A percentile compares a stretch with the other conserved stretches of the same genome.
Evolutionary conservation across 1,284 basidiomycete species (phyloP).

Genomic region (Amylostereum chailletii): DNA sequence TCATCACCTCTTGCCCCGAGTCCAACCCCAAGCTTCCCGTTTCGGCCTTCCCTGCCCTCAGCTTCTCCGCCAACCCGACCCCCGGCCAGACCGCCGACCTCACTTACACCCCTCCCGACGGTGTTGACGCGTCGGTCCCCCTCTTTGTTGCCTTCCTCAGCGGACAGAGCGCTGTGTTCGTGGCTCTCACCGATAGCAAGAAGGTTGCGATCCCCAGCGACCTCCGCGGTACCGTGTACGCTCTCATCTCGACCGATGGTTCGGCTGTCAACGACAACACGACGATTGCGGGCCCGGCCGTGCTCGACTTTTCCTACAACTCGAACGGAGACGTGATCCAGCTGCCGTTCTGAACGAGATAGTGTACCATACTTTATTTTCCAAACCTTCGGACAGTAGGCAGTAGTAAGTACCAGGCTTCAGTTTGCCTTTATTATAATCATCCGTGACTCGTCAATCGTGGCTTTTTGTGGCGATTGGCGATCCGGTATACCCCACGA

Average conservation of each 20-base stretch:
- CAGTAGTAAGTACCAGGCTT: no score
- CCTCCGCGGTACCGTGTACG: slow-evolving; percentile 24
- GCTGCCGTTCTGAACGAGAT: background rate
- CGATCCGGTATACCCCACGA: no score
- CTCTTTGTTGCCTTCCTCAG: slow-evolving; percentile 31
- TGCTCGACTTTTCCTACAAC: slow-evolving; percentile 19
- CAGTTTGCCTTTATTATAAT: no score
- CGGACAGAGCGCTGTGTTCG: slow-evolving; percentile 25
- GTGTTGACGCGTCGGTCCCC: slow-evolving; percentile 16
- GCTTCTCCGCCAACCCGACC: slow-evolving; percentile 16
- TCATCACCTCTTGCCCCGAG: slow-evolving; percentile 25
- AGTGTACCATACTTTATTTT: no score
- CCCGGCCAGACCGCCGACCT: slow-evolving; percentile 21
- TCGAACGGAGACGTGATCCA: slow-evolving; percentile 8
- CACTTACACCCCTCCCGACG: slow-evolving; percentile 10
- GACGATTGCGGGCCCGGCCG: slow-evolving; percentile 22
- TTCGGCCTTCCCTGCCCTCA: slow-evolving; percentile 27
- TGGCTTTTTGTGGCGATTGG: no score
- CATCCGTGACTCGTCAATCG: no score
- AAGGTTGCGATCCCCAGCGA: slow-evolving; percentile 22
- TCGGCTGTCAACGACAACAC: slow-evolving; percentile 17
- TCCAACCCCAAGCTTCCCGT: slow-evolving; percentile 31
- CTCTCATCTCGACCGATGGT: slow-evolving; percentile 17
- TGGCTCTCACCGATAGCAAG: slow-evolving; percentile 21
- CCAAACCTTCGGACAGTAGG: no score